Conservation (phyloP, 805 yeast genomes). For the Lipomyces starkeyi region DNA sequence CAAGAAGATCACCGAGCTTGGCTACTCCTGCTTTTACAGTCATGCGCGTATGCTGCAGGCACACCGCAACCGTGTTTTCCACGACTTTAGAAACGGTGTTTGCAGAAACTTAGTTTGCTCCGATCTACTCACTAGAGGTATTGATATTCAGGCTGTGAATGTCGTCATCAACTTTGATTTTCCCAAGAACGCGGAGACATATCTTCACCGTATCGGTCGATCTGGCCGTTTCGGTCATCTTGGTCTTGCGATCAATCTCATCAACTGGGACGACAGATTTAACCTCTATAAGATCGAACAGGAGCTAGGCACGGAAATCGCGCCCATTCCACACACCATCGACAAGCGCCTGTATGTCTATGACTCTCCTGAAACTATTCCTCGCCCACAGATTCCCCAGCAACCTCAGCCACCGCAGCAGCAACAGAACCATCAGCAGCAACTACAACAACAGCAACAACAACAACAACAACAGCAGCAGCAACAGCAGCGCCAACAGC, state of each 20-base stretch:
- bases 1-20: conserved; percentile 93
- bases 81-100: conserved; percentile 97
- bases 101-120: conserved; percentile 97
- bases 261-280: conserved; percentile 96
- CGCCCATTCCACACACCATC: conserved; percentile 93
- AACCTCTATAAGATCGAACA: conserved; percentile 93
- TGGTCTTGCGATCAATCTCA: conserved; percentile 95
- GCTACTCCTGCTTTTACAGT: conserved; percentile 94
- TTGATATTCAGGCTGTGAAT: conserved; percentile 98
- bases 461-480: conserved; percentile 20
- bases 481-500: conserved; percentile 42
- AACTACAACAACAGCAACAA: conserved; percentile 12
- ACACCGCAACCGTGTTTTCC: conserved; percentile 97
- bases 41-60: conserved; percentile 98
- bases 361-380: conserved; percentile 37
- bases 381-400: conserved; percentile 37
- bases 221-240: conserved; percentile 98
- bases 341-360: conserved; percentile 83
- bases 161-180: conserved; percentile 97
- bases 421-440: conserved; percentile 28
- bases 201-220: conserved; percentile 97
- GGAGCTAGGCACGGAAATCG: conserved; percentile 95
- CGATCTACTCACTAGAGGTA: conserved; percentile 95
- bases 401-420: conserved; percentile 38
- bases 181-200: conserved; percentile 98